Conservation (phyloP, 148 eudicot species). For the Chenopodium formosanum region DNA sequence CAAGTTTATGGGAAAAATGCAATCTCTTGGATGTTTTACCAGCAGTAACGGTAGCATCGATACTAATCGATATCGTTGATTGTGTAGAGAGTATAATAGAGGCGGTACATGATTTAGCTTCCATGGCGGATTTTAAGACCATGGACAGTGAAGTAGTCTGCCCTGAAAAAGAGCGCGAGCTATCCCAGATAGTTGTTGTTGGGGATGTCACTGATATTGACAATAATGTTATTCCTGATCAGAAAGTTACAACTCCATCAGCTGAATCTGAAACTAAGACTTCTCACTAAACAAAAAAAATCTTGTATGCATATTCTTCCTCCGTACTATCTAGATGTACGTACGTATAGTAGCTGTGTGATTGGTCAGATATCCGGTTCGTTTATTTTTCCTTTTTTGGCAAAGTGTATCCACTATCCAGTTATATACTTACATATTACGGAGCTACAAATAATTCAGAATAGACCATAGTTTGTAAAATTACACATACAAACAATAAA, state of each 20-base stretch:
- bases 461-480: too few relatives aligned
- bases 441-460: too few relatives aligned
- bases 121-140: constrained; percentile 39
- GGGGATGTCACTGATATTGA: not conserved
- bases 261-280: not conserved
- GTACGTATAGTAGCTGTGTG: too few relatives aligned
- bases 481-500: too few relatives aligned
- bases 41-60: constrained; percentile 48
- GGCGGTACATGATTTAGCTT: constrained; percentile 48
- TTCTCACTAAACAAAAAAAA: not conserved
- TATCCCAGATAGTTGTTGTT: not conserved
- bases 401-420: too few relatives aligned
- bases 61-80: constrained; percentile 47
- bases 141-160: constrained; percentile 2
- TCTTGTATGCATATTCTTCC: not conserved
- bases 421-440: too few relatives aligned
- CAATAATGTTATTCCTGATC: not conserved
- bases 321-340: too few relatives aligned
- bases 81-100: constrained; percentile 45
- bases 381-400: too few relatives aligned
- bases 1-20: constrained; percentile 23
- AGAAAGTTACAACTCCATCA: constrained; percentile 1
- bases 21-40: constrained; percentile 46
- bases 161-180: constrained; percentile 8
- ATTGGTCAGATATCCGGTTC: too few relatives aligned